Evolutionary conservation across 768 basidiomycete genomes (phyloP).

Genomic region (Boletus bicolor): DNA sequence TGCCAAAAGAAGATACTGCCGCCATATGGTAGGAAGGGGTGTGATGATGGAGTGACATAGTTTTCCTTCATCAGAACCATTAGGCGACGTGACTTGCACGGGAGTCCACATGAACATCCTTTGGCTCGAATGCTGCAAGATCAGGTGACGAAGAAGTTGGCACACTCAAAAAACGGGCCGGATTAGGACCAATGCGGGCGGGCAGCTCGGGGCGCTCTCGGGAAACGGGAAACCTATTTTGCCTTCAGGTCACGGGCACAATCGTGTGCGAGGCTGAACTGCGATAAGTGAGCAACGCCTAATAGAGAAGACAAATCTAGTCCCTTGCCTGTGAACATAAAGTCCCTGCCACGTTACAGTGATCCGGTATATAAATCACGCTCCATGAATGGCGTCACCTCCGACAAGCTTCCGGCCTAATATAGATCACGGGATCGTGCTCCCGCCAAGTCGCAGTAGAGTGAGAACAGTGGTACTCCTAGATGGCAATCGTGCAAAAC

Average conservation of each 20-base stretch:
- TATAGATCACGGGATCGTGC: not conserved
- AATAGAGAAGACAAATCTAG: not conserved
- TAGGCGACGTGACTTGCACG: not conserved
- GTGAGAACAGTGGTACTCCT: not conserved
- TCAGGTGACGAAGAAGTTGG: not conserved
- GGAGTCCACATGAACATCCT: not conserved
- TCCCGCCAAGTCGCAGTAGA: not conserved
- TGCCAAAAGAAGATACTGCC: not conserved
- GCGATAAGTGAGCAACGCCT: not conserved
- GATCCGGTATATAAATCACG: not conserved
- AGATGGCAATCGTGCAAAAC: not conserved
- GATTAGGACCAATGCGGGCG: not conserved
- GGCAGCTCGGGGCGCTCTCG: not conserved
- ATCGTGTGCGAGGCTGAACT: not conserved
- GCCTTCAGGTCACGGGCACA: slow-evolving; percentile 1
- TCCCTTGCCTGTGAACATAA: not conserved
- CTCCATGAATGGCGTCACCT: not conserved
- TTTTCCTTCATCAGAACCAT: not conserved
- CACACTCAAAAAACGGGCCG: not conserved
- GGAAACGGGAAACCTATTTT: not conserved
- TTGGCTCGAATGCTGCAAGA: not conserved
- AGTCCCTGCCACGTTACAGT: not conserved
- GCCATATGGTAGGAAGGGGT: slow-evolving; percentile 3
- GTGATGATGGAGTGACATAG: not conserved
- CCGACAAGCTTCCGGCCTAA: not conserved